phyloP scores from a whole-genome alignment of 176 grass and related monocot species.

The Oryza punctata region DNA sequence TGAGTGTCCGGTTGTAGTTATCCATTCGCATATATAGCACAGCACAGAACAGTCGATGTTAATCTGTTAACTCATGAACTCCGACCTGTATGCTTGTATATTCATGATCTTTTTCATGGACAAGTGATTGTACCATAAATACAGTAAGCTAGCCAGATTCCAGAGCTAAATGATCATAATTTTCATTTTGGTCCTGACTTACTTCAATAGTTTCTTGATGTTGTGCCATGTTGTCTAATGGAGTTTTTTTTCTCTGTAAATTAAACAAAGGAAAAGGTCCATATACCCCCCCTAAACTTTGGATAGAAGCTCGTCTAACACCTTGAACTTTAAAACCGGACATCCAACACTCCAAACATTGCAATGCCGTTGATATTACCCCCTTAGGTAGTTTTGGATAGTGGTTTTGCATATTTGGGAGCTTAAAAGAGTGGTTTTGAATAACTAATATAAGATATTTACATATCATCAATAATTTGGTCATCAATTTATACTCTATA shows the following conservation, averaged over 20 bases:
- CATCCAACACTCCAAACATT: no score
- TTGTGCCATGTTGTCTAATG: not conserved
- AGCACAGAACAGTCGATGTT: not conserved
- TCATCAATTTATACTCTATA: no score
- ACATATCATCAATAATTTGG: no score
- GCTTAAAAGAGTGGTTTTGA: no score
- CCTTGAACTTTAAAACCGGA: no score
- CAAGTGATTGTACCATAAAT: not conserved
- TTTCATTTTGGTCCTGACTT: not conserved
- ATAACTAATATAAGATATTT: no score
- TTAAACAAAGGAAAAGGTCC: not conserved
- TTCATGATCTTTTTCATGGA: constrained; percentile 2
- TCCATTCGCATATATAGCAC: not conserved
- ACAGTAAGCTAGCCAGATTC: not conserved
- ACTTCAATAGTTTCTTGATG: not conserved
- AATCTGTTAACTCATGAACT: not conserved
- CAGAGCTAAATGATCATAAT: not conserved
- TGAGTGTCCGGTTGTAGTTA: constrained; percentile 10
- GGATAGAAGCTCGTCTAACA: no score
- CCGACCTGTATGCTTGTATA: not conserved
- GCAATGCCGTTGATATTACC: no score
- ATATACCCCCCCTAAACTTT: no score
- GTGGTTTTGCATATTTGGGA: no score
- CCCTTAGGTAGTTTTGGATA: no score
- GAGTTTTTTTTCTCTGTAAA: not conserved